Evolutionary conservation across 1,284 basidiomycete genomes (phyloP).

Genomic region (Microbotryum silenes-acaulis): DNA sequence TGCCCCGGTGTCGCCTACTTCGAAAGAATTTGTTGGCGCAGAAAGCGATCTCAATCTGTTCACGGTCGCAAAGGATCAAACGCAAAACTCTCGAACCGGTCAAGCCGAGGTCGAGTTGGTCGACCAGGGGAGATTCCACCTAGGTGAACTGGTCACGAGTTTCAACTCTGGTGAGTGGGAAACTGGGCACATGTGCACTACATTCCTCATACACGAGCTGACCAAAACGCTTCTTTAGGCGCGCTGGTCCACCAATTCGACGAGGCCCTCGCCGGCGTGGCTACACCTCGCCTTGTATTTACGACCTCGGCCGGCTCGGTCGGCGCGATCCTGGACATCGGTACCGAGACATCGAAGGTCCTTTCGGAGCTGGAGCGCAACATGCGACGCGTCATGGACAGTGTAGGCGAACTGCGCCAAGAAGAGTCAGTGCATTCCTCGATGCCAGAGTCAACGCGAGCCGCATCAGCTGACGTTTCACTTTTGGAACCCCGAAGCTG

Average conservation of each 20-base stretch:
- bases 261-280: slow-evolving; percentile 27
- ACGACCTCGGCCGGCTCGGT: slow-evolving; percentile 74
- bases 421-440: slow-evolving; percentile 49
- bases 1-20: slow-evolving; percentile 53
- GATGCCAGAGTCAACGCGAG: background rate
- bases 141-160: slow-evolving; percentile 44
- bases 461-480: background rate
- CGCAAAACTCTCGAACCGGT: background rate
- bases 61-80: slow-evolving; percentile 45
- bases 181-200: no score
- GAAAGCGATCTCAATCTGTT: slow-evolving; percentile 69
- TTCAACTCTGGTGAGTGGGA: slow-evolving; percentile 39
- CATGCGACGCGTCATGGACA: slow-evolving; percentile 52
- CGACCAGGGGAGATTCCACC: slow-evolving; percentile 40
- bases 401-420: slow-evolving; percentile 57
- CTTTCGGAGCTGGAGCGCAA: slow-evolving; percentile 72
- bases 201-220: no score
- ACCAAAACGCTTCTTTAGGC: background rate
- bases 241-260: slow-evolving; percentile 16
- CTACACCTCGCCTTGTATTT: slow-evolving; percentile 52
- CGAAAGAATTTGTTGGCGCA: slow-evolving; percentile 27
- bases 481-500: slow-evolving; percentile 46
- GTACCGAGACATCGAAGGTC: slow-evolving; percentile 52
- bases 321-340: slow-evolving; percentile 64
- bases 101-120: no score